Conservation (phyloP, 345 rosid species). For the Lepidium aucheri region DNA sequence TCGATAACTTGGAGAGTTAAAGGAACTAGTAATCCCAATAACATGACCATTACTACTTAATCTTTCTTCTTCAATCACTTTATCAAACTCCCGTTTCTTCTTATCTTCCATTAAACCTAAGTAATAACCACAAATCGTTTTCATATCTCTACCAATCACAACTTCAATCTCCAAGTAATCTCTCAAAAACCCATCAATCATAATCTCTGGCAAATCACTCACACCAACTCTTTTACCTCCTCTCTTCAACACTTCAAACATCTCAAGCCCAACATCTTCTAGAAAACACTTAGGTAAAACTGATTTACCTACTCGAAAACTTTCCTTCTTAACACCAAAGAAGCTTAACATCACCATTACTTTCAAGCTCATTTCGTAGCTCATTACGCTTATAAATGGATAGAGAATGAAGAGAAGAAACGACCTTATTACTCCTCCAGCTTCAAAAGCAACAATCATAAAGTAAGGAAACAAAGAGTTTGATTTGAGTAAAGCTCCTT, state of each 20-base stretch:
- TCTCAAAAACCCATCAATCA: constrained; percentile 50
- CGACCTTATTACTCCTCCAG: constrained; percentile 47
- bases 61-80: constrained; percentile 11
- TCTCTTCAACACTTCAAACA: constrained; percentile 40
- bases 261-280: constrained; percentile 49
- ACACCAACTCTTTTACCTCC: constrained; percentile 34
- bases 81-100: background rate
- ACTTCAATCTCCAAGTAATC: constrained; percentile 41
- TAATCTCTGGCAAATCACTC: constrained; percentile 43
- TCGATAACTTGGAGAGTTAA: constrained; percentile 27
- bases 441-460: constrained; percentile 68
- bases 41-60: constrained; percentile 1
- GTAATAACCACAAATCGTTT: constrained; percentile 36
- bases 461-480: constrained; percentile 48
- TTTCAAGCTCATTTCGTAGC: constrained; percentile 33
- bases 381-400: constrained; percentile 37
- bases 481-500: constrained; percentile 43
- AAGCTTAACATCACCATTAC: constrained; percentile 46
- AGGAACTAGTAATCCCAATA: constrained; percentile 37
- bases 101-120: constrained; percentile 41
- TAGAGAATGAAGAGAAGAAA: constrained; percentile 38
- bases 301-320: constrained; percentile 32
- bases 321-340: constrained; percentile 35
- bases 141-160: constrained; percentile 46
- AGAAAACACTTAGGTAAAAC: constrained; percentile 57